Conservation (phyloP, 148 eudicot species). For the Rhododendron molle region DNA sequence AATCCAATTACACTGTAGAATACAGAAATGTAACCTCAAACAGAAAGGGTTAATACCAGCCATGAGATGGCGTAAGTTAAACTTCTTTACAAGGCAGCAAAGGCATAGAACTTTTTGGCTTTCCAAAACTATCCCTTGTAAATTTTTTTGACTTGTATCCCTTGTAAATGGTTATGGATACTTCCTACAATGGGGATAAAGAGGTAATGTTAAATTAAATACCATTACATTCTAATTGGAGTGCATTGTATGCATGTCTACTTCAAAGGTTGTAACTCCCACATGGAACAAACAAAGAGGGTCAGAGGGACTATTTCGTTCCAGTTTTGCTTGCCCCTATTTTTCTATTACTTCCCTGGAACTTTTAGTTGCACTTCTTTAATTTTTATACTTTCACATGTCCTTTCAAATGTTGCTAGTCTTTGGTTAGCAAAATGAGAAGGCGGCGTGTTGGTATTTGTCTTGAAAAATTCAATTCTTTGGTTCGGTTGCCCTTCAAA, state of each 20-base stretch:
- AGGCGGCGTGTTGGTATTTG: not conserved
- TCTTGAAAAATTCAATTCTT: not conserved
- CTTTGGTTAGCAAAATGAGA: not conserved
- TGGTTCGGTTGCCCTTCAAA: not conserved
- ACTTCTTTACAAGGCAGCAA: not conserved
- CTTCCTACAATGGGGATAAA: not conserved
- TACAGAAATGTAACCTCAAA: not conserved
- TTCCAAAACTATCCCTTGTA: too few species aligned
- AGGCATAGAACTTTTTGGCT: not conserved
- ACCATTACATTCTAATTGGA: not conserved
- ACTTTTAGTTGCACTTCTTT: not conserved
- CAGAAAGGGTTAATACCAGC: not conserved
- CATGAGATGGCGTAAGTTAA: not conserved
- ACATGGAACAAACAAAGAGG: not conserved
- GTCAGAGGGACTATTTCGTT: not conserved
- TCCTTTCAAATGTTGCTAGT: not conserved
- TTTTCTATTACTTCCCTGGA: not conserved
- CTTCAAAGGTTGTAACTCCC: not conserved
- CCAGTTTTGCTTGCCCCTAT: not conserved
- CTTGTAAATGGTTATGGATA: not conserved
- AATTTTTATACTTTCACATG: not conserved
- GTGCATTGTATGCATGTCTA: not conserved
- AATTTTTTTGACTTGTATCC: too few species aligned
- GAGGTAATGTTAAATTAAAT: not conserved
- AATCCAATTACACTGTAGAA: too few species aligned